Base-by-base conservation (phyloP, 78 protist species). In the Mastigamoeba balamuthi region DNA sequence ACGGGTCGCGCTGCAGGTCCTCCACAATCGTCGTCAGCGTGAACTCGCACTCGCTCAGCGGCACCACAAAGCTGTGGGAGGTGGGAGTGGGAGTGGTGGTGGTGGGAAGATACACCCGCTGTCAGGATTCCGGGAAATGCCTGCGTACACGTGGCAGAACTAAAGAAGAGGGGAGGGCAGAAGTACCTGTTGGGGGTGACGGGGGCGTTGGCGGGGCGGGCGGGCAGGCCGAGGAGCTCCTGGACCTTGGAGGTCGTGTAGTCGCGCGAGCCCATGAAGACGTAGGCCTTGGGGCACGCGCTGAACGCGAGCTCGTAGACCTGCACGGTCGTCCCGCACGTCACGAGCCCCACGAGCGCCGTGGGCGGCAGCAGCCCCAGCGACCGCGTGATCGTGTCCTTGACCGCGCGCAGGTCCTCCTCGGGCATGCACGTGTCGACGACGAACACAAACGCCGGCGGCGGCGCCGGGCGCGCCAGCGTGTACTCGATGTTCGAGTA, bases 271-370 rank as follows among this genome's bases (percentile, higher is more conserved):
- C 99, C 99, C 23, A 88, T 80, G 87, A 96, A 94, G n/a, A 91
- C 95, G 77, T 88, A 90, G 29, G 86, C 43, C 84, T 93, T 92
- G n/a, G 83, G 38, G 58, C 82, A 76, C 37, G 81, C 91, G 37
- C 23, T 40, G 39, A 43, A 82, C 36, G 90, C 89, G 5, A 94
- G 80, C 73, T 94, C 99, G 68, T 93, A 94, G 36, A 94, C 72
- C 10, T 83, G 84, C 17, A 90, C 95, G 63, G 84, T 89, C 4
- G 93, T 78, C 9, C 98, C 99, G 65, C 84, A 95, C 29, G 99
- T 97, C 70, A 97, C 89, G 44, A 97, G 84, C 27, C 98, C 99
- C 33, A 97, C 94, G 40, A 75, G 78, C 1, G 95, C 68, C 63
- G 88, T 73, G 40, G 74, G 87, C 10, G 99, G 97, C 29, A 97